Base-by-base conservation (phyloP, 1,139 yeast species). In the Pneumocystis jirovecii region DNA sequence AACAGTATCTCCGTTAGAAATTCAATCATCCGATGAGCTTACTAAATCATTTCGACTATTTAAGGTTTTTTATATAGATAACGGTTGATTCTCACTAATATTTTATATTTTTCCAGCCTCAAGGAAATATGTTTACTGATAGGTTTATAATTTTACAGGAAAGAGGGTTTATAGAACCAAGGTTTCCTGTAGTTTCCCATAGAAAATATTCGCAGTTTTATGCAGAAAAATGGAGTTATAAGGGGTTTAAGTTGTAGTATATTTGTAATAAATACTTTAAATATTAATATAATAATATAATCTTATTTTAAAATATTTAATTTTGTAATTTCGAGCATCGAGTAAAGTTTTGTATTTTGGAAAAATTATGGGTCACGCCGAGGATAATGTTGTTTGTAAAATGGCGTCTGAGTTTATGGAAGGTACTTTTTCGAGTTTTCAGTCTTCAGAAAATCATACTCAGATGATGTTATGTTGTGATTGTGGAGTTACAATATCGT, bases 401-500 rank as follows among this genome's bases (percentile, higher is more conserved):
- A 44, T 44, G 56, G 15, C 56, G 10, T 44, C 56, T 17, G 56
- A 44, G 29, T 21, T 44, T 44, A 44, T 44, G 56, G 12, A 44
- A 44, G 56, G 29, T 3, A 19, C 56, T 19, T 44, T 7, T 19
- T 12, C n/a, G 25, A 19, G 56, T 44, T 44, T 12, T 19, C 12
- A 19, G n/a, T 8, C 15, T 17, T 44, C 31, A 17, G 56, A 44
- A 44, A 44, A 19, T 12, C 29, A n/a, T 6, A 29, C 29, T 44
- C 56, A 44, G 21, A 21, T 8, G 1, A 95, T 95, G 68, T 82
- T 93, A 68, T 93, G 99, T 80, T 90, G 96, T 78, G 89, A 89
- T 85, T 93, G 99, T 86, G 97, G 98, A 77, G 89, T 88, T 66
- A 97, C 98, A 63, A 89, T 95, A 84, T 97, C 93, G 74, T 97